Evolutionary conservation across 768 basidiomycete genomes (phyloP).

Genomic region (Daedaleopsis sinensis): DNA sequence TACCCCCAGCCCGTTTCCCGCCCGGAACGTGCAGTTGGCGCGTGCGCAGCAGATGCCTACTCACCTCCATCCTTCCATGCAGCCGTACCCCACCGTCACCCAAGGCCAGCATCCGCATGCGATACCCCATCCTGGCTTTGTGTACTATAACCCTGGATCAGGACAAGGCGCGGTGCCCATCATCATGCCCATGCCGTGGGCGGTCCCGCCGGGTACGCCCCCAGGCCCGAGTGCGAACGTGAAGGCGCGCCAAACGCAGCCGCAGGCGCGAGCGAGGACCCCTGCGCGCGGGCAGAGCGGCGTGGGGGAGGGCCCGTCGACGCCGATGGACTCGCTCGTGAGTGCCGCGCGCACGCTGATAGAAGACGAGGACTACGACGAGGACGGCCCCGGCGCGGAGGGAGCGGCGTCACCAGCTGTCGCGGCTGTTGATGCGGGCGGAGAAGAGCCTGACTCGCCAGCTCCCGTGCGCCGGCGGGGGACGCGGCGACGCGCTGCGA

Average conservation of each 20-base stretch:
- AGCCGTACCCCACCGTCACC: background rate
- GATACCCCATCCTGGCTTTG: slow-evolving; percentile 8
- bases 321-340: slow-evolving; percentile 59
- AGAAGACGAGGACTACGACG: slow-evolving; percentile 37
- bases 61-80: slow-evolving; percentile 26
- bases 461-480: background rate
- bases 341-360: slow-evolving; percentile 64
- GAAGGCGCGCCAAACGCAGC: background rate
- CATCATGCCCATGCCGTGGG: slow-evolving; percentile 20
- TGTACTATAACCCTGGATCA: slow-evolving; percentile 15
- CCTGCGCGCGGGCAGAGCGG: slow-evolving; percentile 25
- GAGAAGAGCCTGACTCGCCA: slow-evolving; percentile 17
- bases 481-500: background rate
- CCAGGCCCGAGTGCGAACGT: background rate
- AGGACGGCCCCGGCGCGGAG: no score
- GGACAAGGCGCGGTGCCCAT: slow-evolving; percentile 11
- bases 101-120: slow-evolving; percentile 6
- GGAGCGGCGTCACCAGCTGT: background rate
- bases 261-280: slow-evolving; percentile 6
- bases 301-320: slow-evolving; percentile 22
- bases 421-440: slow-evolving; percentile 23
- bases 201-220: slow-evolving; percentile 2
- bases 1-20: slow-evolving; percentile 13
- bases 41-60: slow-evolving; percentile 13
- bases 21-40: slow-evolving; percentile 6